Evolutionary conservation across 2,329 filamentous ascomycete species (phyloP).

Genomic region (Fonsecaea multimorphosa): DNA sequence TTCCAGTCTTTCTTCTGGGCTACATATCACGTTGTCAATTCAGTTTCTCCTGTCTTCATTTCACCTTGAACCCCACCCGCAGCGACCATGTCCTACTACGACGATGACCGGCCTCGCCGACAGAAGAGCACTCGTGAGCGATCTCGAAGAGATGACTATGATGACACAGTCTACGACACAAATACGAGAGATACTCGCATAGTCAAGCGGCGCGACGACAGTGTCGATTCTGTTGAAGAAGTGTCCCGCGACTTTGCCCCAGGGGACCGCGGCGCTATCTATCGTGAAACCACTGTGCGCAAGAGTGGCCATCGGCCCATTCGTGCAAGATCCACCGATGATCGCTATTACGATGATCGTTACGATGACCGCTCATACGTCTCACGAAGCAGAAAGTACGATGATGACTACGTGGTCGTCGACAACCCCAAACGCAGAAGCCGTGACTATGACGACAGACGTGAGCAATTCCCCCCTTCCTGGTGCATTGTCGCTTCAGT

Average conservation of each 20-base stretch:
- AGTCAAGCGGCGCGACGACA: constrained; percentile 67
- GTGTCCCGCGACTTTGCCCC: constrained; percentile 84
- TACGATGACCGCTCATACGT: constrained; percentile 52
- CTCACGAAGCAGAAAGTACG: constrained; percentile 47
- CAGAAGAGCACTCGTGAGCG: constrained; percentile 43
- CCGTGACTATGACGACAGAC: constrained; percentile 42
- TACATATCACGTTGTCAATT: constrained; percentile 24
- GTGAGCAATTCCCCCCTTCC: constrained; percentile 36
- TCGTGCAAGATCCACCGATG: constrained; percentile 43
- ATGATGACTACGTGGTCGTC: constrained; percentile 52
- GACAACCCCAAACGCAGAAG: constrained; percentile 24
- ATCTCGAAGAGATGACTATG: constrained; percentile 36
- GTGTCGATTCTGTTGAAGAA: constrained; percentile 78
- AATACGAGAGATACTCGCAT: constrained; percentile 37
- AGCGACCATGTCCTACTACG: constrained; percentile 52
- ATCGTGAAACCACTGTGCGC: constrained; percentile 43
- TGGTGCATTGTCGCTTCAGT: not conserved
- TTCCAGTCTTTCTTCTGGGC: constrained; percentile 34
- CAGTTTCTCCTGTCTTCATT: constrained; percentile 20
- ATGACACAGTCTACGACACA: constrained; percentile 36
- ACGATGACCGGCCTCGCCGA: constrained; percentile 60
- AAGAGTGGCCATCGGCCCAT: constrained; percentile 44
- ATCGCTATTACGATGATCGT: constrained; percentile 47
- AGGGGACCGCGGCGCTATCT: constrained; percentile 57
- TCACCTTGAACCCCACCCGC: constrained; percentile 12